Percentiles rank a stretch among this genome's conserved stretches.
Conservation (phyloP, 2,329 filamentous ascomycete genomes). For the Magnaporthiopsis incrustans region DNA sequence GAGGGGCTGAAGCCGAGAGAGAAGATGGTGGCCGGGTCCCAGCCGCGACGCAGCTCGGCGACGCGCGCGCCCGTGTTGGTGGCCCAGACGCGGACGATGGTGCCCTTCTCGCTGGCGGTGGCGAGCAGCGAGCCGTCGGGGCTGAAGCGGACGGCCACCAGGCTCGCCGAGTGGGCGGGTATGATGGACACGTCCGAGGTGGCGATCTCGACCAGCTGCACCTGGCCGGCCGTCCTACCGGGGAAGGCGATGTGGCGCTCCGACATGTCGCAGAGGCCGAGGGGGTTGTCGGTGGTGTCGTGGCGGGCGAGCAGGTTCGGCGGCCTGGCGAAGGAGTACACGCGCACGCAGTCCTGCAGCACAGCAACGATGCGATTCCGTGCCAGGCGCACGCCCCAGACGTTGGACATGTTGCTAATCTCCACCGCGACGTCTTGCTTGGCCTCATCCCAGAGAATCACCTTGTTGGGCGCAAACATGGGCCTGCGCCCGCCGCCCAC, state of each 20-base stretch:
- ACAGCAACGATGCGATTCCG: constrained; percentile 71
- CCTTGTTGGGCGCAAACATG: constrained; percentile 81
- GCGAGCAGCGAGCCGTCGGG: constrained; percentile 73
- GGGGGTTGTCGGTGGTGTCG: constrained; percentile 77
- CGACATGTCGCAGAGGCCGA: constrained; percentile 72
- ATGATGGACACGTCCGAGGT: constrained; percentile 87
- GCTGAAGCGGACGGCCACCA: constrained; percentile 74
- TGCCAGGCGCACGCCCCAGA: constrained; percentile 72
- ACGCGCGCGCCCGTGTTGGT: constrained; percentile 73
- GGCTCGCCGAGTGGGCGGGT: constrained; percentile 72
- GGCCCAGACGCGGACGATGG: constrained; percentile 77
- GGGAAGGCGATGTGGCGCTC: constrained; percentile 72
- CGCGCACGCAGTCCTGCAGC: constrained; percentile 70
- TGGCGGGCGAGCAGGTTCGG: constrained; percentile 66
- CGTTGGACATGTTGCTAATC: constrained; percentile 72
- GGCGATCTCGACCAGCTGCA: constrained; percentile 74
- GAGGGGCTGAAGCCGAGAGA: constrained; percentile 82
- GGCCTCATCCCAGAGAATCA: constrained; percentile 87
- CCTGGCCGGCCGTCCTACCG: constrained; percentile 78
- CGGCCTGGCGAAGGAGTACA: constrained; percentile 71
- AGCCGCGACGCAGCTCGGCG: constrained; percentile 77
- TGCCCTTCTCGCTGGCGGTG: constrained; percentile 87
- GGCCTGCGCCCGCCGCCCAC: constrained; percentile 82
- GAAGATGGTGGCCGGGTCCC: constrained; percentile 82
- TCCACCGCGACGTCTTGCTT: constrained; percentile 65